phyloP scores from a whole-genome alignment of 31 red algal species.

The Endocladia muricata region DNA sequence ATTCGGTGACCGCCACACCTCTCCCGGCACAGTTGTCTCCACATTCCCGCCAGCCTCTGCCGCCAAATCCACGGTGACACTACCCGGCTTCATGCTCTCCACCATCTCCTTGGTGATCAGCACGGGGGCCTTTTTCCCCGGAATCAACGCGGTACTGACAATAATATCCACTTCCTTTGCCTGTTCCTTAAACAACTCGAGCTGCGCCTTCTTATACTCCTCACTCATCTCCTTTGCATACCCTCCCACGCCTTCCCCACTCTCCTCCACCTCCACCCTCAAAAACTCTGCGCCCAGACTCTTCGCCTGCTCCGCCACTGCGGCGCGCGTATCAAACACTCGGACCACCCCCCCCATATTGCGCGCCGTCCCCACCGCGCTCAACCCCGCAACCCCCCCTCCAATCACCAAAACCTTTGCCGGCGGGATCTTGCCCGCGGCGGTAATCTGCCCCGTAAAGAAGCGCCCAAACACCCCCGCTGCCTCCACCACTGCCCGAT shows the following conservation, averaged over 20 bases:
- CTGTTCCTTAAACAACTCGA: slow-evolving; percentile 43
- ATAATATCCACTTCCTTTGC: slow-evolving; percentile 64
- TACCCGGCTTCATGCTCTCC: slow-evolving; percentile 60
- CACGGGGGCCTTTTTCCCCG: slow-evolving; percentile 62
- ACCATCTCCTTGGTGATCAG: slow-evolving; percentile 76
- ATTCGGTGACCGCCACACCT: slow-evolving; percentile 34
- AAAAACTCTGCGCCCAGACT: slow-evolving; percentile 77
- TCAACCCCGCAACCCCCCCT: slow-evolving; percentile 70
- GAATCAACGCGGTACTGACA: slow-evolving; percentile 71
- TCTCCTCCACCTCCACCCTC: slow-evolving; percentile 59
- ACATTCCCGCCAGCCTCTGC: slow-evolving; percentile 72
- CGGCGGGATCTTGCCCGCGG: slow-evolving; percentile 71
- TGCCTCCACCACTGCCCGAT: slow-evolving; percentile 74
- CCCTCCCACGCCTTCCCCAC: slow-evolving; percentile 61
- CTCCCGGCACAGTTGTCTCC: slow-evolving; percentile 52
- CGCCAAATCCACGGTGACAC: slow-evolving; percentile 72
- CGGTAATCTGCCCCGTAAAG: slow-evolving; percentile 77
- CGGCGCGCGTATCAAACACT: slow-evolving; percentile 69
- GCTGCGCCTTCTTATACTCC: slow-evolving; percentile 62
- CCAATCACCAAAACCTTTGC: slow-evolving; percentile 74
- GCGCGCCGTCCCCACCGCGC: slow-evolving; percentile 46
- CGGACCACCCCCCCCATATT: slow-evolving; percentile 64
- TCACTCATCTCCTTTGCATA: slow-evolving; percentile 81
- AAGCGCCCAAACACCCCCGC: slow-evolving; percentile 59
- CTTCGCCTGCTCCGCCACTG: slow-evolving; percentile 72